Evolutionary conservation across 768 basidiomycete genomes (phyloP), one percentile per base, ranked within the genome.

Genomic region (Tephrocybe sp.): DNA sequence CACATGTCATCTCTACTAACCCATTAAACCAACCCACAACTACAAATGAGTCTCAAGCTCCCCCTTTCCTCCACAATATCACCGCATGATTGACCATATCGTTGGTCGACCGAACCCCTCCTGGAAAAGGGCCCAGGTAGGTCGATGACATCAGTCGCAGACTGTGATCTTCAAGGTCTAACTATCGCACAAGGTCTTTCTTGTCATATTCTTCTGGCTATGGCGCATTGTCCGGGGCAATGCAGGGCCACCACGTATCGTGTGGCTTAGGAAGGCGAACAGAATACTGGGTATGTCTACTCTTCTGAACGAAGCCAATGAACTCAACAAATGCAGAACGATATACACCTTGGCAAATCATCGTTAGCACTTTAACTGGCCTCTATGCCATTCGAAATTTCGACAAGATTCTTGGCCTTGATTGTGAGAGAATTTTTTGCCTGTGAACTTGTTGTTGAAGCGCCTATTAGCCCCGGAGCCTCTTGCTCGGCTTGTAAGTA

Each of bases 301-400:
- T 33, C 3, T 15, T 54, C 30, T 36, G 28, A 18, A 26, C 33
- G 40, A 38, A 18, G 25, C 9, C 18, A 40, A 10, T 44, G 21
- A 42, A 47, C 50, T 53, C 21, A 33, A 32, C 32, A 43, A 18
- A 32, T 58, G 9, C 64, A 93, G 86, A 78, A 63, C 83, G 84
- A 18, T 96, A 93, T 73, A 88, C 94, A 0, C 97, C 97, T n/a
- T 99, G 93, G 88, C 95, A 99, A 64, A 78, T 98, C 60, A 80
- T 98, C 44, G 78, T 93, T 49, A 88, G 83, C 58, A 92, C 93
- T 0, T 71, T 97, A 51, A 97, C 94, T 1, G 68, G 82, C 24
- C 74, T 96, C 4, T 99, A 98, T 65, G 86, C 90, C 15, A 64
- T 88, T 42, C 77, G 89, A 11, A 90, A 98, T 67, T 70, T 94